A percentile compares a stretch with the other conserved stretches of the same genome.
Evolutionary conservation across 2,329 filamentous ascomycete genomes (phyloP).

Genomic region (Xylariaceae sp.): DNA sequence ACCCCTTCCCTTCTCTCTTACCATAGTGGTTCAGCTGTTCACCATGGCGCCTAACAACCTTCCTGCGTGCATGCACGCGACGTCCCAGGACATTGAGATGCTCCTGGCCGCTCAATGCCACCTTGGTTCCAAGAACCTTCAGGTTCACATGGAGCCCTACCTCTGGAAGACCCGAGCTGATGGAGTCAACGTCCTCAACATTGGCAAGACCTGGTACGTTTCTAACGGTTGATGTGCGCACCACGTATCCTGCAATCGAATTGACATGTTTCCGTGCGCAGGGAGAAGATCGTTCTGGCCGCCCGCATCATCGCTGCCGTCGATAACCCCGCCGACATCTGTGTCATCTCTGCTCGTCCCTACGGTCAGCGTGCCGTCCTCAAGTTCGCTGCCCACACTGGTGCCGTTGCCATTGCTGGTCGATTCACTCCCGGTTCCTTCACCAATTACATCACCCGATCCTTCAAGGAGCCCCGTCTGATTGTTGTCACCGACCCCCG

Average conservation of each 20-base stretch:
- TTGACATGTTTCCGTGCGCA: conserved; percentile 33
- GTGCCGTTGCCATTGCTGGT: conserved; percentile 95
- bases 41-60: conserved; percentile 96
- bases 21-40: conserved; percentile 34
- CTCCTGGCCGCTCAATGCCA: conserved; percentile 95
- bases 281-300: conserved; percentile 99
- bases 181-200: conserved; percentile 98
- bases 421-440: conserved; percentile 99
- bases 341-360: conserved; percentile 98
- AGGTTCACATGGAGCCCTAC: conserved; percentile 99
- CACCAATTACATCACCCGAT: conserved; percentile 99
- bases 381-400: conserved; percentile 99
- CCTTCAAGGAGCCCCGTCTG: conserved; percentile 99
- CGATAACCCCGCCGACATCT: conserved; percentile 99
- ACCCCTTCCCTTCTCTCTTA: conserved; percentile 20
- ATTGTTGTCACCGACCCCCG: conserved; percentile 99
- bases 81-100: conserved; percentile 98
- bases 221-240: background rate
- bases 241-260: conserved; percentile 13
- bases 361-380: conserved; percentile 99
- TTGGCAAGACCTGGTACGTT: conserved; percentile 96
- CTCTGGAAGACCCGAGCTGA: conserved; percentile 99
- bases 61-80: conserved; percentile 93
- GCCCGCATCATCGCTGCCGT: conserved; percentile 98
- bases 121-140: conserved; percentile 97